phyloP scores from a whole-genome alignment of 2,329 filamentous ascomycete species.

The Talaromyces sp. region DNA sequence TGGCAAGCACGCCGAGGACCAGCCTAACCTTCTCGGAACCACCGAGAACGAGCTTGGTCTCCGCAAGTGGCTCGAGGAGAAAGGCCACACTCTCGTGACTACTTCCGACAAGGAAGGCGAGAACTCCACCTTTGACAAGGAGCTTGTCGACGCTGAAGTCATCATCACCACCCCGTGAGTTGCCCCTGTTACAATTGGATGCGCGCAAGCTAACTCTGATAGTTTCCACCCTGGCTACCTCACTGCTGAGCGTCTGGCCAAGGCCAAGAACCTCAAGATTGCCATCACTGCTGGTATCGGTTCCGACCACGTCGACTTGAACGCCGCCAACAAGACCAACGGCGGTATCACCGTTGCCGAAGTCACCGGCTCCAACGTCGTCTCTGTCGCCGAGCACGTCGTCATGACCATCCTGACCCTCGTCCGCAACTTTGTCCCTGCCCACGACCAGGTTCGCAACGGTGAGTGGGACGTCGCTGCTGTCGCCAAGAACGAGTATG shows the following conservation, averaged over 20 bases:
- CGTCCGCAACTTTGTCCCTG: slow-evolving; percentile 96
- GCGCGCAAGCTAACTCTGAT: neutral
- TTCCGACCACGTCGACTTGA: slow-evolving; percentile 95
- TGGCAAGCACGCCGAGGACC: slow-evolving; percentile 79
- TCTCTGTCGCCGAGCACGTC: slow-evolving; percentile 97
- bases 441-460: slow-evolving; percentile 83
- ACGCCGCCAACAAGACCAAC: slow-evolving; percentile 97
- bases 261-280: slow-evolving; percentile 98
- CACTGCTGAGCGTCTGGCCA: slow-evolving; percentile 89
- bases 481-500: slow-evolving; percentile 96
- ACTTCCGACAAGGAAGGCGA: slow-evolving; percentile 97
- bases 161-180: slow-evolving; percentile 96
- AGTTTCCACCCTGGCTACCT: slow-evolving; percentile 97
- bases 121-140: slow-evolving; percentile 88
- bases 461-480: slow-evolving; percentile 95
- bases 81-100: slow-evolving; percentile 93
- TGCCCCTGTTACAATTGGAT: neutral
- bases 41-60: slow-evolving; percentile 98
- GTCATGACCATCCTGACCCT: slow-evolving; percentile 97
- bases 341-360: slow-evolving; percentile 95
- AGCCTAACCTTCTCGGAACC: slow-evolving; percentile 84
- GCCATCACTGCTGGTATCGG: slow-evolving; percentile 96
- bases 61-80: slow-evolving; percentile 94
- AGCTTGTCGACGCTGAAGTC: slow-evolving; percentile 93
- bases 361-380: slow-evolving; percentile 96